Percentiles rank a stretch among this genome's conserved stretches.
Conservation (phyloP, 2,329 filamentous ascomycete genomes). For the Penicillium psychrosexuale region DNA sequence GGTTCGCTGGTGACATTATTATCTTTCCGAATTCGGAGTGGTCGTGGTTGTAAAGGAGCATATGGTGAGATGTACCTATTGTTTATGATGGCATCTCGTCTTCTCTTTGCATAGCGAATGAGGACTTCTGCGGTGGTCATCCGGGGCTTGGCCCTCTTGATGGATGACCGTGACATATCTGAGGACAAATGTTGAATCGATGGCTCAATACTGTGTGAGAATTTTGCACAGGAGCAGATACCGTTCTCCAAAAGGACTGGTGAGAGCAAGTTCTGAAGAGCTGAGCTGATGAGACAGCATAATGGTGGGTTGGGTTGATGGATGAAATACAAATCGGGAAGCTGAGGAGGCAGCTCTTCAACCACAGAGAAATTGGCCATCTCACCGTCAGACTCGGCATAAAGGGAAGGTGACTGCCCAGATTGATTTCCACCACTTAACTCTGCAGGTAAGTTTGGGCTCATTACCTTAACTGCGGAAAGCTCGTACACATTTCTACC, state of each 20-base stretch:
- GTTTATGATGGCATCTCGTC: not conserved
- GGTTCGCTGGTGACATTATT: not conserved
- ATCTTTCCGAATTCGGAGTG: not conserved
- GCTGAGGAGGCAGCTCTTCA: not conserved
- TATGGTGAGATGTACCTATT: not conserved
- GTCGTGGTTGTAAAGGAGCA: not conserved
- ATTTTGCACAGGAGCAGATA: not conserved
- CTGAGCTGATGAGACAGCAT: not conserved
- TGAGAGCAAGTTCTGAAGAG: not conserved
- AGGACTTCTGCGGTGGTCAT: not conserved
- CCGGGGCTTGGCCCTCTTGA: not conserved
- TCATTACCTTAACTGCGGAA: not conserved
- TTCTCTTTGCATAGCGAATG: not conserved
- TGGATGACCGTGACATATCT: not conserved
- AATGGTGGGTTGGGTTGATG: not conserved
- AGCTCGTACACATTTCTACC: not conserved
- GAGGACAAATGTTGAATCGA: not conserved
- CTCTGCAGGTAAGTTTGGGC: not conserved
- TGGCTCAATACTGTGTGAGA: not conserved
- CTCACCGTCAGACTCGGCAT: not conserved
- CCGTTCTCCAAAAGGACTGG: not conserved
- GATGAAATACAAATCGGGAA: not conserved
- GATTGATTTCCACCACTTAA: not conserved
- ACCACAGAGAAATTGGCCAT: not conserved
- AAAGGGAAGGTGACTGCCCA: not conserved